A percentile compares a stretch with the other conserved stretches of the same genome.
Conservation (phyloP, 768 basidiomycete species). For the Tricholoma furcatifolium region DNA sequence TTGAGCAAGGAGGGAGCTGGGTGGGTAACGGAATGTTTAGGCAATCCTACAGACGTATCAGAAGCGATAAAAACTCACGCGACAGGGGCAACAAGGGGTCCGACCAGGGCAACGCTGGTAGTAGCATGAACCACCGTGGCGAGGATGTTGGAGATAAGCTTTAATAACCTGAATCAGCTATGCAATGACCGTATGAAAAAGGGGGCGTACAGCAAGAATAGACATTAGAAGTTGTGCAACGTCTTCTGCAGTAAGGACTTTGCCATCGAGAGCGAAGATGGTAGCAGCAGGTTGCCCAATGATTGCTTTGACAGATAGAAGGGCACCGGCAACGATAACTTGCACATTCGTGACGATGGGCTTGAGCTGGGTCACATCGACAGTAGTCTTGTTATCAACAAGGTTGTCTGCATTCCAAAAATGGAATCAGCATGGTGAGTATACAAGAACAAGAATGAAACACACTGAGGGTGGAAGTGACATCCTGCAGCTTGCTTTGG, state of each 20-base stretch:
- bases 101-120: background rate
- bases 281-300: background rate
- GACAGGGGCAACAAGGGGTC: background rate
- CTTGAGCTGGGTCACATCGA: background rate
- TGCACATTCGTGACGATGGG: background rate
- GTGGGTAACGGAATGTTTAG: background rate
- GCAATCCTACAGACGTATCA: background rate
- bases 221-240: background rate
- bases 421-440: background rate
- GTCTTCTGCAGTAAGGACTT: background rate
- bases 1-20: background rate
- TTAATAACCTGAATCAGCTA: no score
- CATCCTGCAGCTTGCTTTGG: background rate
- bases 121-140: no score
- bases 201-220: background rate
- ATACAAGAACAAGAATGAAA: background rate
- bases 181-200: no score
- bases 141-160: no score
- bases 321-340: background rate
- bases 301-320: background rate
- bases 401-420: background rate
- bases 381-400: background rate
- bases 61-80: background rate
- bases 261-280: background rate
- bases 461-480: background rate